Conservation (phyloP, 257 asterid genomes). For the Solanum clarkiae region DNA sequence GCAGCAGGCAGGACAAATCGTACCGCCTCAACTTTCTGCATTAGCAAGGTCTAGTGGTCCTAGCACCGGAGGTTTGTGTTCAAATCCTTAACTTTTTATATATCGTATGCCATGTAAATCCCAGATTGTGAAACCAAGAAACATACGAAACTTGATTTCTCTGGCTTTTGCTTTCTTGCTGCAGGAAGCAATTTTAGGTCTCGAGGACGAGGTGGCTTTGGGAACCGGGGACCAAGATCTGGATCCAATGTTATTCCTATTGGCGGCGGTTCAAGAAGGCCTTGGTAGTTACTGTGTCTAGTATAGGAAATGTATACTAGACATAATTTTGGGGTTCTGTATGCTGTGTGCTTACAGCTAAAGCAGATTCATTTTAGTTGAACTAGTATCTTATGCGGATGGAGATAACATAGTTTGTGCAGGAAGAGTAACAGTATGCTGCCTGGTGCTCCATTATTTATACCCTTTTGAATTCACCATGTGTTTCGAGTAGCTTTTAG, state of each 20-base stretch:
- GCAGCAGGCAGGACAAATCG: slow-evolving; percentile 73
- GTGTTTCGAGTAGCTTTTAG: not conserved
- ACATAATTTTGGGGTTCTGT: not conserved
- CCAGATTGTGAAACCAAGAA: not conserved
- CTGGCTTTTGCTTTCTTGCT: slow-evolving; percentile 11
- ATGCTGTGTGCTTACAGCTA: not conserved
- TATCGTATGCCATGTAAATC: not conserved
- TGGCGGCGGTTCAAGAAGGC: slow-evolving; percentile 49
- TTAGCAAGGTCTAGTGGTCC: slow-evolving; percentile 34
- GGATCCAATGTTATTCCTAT: slow-evolving; percentile 53
- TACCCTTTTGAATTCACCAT: not conserved
- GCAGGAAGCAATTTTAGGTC: slow-evolving; percentile 61
- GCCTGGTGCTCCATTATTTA: not conserved
- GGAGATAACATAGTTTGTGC: not conserved
- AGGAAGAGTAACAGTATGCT: not conserved
- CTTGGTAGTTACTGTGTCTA: slow-evolving; percentile 23
- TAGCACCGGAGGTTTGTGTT: slow-evolving; percentile 37
- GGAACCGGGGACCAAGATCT: slow-evolving; percentile 41
- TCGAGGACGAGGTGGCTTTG: slow-evolving; percentile 76
- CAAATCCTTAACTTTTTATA: not conserved
- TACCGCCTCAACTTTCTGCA: slow-evolving; percentile 72
- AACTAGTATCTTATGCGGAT: not conserved
- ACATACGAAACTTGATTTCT: not conserved
- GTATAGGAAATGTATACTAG: not conserved
- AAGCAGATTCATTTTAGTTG: not conserved